Conservation (phyloP, 2,329 filamentous ascomycete species). For the Ascochyta lentis region DNA sequence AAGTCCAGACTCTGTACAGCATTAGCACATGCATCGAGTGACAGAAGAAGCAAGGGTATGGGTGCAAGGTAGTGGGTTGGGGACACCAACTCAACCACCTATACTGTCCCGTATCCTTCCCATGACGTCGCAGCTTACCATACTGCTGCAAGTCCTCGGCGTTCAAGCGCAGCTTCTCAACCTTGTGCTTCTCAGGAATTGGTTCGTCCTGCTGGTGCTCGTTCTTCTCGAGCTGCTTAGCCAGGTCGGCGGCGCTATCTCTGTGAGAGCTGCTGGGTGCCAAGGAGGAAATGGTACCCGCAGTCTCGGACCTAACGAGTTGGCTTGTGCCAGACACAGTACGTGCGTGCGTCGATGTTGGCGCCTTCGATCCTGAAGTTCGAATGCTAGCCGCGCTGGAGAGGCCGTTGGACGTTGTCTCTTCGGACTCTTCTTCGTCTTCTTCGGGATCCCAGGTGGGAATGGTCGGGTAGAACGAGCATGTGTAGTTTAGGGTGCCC, state of each 20-base stretch:
- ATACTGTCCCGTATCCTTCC: slow-evolving; percentile 22
- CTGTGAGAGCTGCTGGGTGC: slow-evolving; percentile 31
- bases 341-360: slow-evolving; percentile 20
- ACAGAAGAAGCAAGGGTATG: slow-evolving; percentile 22
- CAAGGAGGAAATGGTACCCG: slow-evolving; percentile 53
- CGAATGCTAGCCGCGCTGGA: slow-evolving; percentile 32
- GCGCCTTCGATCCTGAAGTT: slow-evolving; percentile 27
- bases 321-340: slow-evolving; percentile 30
- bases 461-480: slow-evolving; percentile 87
- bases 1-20: slow-evolving; percentile 76
- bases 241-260: slow-evolving; percentile 49
- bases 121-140: slow-evolving; percentile 55
- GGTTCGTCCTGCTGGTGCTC: slow-evolving; percentile 56
- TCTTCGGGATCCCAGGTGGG: slow-evolving; percentile 90
- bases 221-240: slow-evolving; percentile 55
- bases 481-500: slow-evolving; percentile 81
- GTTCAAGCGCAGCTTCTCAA: slow-evolving; percentile 78
- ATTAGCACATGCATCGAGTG: slow-evolving; percentile 41
- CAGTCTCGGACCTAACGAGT: slow-evolving; percentile 39
- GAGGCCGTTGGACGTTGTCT: slow-evolving; percentile 39
- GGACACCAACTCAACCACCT: slow-evolving; percentile 37
- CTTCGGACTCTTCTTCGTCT: slow-evolving; percentile 66
- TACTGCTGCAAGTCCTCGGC: slow-evolving; percentile 83
- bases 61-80: slow-evolving; percentile 23
- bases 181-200: slow-evolving; percentile 60